Conservation (phyloP, 2,329 filamentous ascomycete species). For the Trichoderma sp. region DNA sequence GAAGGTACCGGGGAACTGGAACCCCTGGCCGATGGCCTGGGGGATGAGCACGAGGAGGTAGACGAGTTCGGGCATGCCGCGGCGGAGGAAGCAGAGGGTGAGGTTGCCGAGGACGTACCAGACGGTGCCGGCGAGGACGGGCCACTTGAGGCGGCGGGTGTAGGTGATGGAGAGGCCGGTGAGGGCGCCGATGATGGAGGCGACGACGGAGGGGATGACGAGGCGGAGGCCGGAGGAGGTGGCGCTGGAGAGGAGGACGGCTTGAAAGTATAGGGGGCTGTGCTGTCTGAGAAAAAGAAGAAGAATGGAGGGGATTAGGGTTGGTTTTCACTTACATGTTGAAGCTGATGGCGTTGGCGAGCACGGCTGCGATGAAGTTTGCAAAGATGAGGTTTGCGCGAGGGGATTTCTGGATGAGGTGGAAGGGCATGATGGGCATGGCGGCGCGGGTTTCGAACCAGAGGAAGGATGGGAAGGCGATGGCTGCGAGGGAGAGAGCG, state of each 20-base stretch:
- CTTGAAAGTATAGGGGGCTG: slow-evolving; percentile 76
- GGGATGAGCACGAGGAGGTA: slow-evolving; percentile 64
- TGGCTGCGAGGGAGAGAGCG: slow-evolving; percentile 53
- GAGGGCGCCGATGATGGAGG: slow-evolving; percentile 57
- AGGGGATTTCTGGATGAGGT: slow-evolving; percentile 54
- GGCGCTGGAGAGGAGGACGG: slow-evolving; percentile 69
- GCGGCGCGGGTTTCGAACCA: slow-evolving; percentile 54
- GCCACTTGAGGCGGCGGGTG: slow-evolving; percentile 63
- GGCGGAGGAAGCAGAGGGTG: slow-evolving; percentile 54
- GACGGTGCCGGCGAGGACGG: slow-evolving; percentile 55
- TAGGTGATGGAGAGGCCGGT: slow-evolving; percentile 67
- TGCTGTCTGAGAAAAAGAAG: not conserved
- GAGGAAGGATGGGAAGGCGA: slow-evolving; percentile 56
- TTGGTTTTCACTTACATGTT: slow-evolving; percentile 52
- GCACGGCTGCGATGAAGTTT: slow-evolving; percentile 56
- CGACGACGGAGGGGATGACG: slow-evolving; percentile 62
- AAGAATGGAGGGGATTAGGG: no score
- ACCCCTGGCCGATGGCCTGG: slow-evolving; percentile 61
- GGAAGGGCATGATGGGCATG: slow-evolving; percentile 64
- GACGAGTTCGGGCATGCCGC: slow-evolving; percentile 53
- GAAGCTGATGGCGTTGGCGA: slow-evolving; percentile 61
- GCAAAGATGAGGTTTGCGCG: slow-evolving; percentile 61
- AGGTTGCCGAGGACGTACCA: slow-evolving; percentile 56
- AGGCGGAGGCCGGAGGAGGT: slow-evolving; percentile 75
- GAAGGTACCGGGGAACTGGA: slow-evolving; percentile 67